Base-by-base conservation (phyloP, 2,329 filamentous ascomycete species). In the Cercospora sp. region DNA sequence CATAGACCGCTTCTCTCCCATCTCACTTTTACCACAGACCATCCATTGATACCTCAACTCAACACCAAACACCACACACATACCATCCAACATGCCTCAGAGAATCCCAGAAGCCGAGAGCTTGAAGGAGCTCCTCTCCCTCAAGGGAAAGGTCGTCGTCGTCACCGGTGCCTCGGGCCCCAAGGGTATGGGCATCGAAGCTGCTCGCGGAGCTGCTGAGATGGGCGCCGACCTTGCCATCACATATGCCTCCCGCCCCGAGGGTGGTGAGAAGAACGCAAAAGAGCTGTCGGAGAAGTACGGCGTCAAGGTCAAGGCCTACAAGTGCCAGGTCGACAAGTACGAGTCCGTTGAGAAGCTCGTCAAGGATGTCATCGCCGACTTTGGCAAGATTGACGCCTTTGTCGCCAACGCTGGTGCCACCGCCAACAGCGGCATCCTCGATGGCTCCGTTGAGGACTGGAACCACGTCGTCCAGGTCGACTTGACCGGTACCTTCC, bases 401-500 rank as follows among this genome's bases (percentile, higher is more conserved):
- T 89, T 90, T 80, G 86, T 90, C 72, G 88, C 88, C 80, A 90
- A 90, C 79, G 90, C 90, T 21, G 90, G 90, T 66, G 86, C 88
- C 69, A 91, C 90, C 5, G 89, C 90, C 73, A 85, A 90, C 81
- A 82, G 82, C 65, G 90, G 90, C 67, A 85, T 92, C 76, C 83
- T 92, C 60, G 90, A 92, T 70, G 88, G 88, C 77, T 86, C 87
- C 26, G 88, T 91, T 24, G 85, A 90, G 76, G 91, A 92, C 77
- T 88, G 88, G 77, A 88, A 93, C 78, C 87, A 89, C 79, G 92
- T 97, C 84, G 85, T 97, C 80, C 87, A 91, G 75, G 90, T 94
- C 76, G 96, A 97, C 80, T 85, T 97, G 74, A 95, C 89, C n/a
- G 94, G 93, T 12, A 89, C 86, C 30, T 92, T 93, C 81, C 88